A percentile compares a stretch with the other conserved stretches of the same genome.
These are phyloP conservation scores for Aegilops longissima DNA, from an alignment of 176 grass and related monocot species.

Conservation along the genomic window DNA sequence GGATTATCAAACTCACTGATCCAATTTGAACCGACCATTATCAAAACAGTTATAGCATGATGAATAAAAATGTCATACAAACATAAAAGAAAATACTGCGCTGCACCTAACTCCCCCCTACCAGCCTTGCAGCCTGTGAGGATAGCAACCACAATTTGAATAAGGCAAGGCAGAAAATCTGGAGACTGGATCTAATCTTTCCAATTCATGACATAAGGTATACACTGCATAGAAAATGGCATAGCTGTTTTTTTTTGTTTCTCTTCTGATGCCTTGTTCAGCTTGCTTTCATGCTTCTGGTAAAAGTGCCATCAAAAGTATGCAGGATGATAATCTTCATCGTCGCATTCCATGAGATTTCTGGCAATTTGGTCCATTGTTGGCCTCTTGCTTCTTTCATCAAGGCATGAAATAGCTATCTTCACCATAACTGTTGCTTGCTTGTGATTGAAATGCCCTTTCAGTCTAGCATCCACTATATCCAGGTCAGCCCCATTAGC, in stretches of 20 bases:
- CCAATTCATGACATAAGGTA: not conserved
- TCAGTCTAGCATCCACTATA: constrained; percentile 53
- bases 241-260: not conserved
- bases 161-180: not conserved
- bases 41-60: not conserved
- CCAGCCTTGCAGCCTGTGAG: not conserved
- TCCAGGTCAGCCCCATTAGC: constrained; percentile 12
- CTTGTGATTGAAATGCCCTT: constrained; percentile 51
- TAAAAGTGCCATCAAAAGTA: constrained; percentile 26
- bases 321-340: constrained; percentile 49
- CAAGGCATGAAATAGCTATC: constrained; percentile 57
- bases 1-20: no score
- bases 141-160: not conserved
- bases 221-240: not conserved
- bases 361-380: constrained; percentile 56
- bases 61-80: not conserved
- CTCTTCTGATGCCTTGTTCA: constrained; percentile 1
- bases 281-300: not conserved
- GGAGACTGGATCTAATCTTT: constrained; percentile 1
- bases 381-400: constrained; percentile 63
- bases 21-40: no score
- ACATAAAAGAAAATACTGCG: not conserved
- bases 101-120: not conserved
- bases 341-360: constrained; percentile 34
- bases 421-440: constrained; percentile 59